These are phyloP conservation scores for Citrus unshiu DNA, from an alignment of 345 rosid genomes.

Conservation along the genomic window DNA sequence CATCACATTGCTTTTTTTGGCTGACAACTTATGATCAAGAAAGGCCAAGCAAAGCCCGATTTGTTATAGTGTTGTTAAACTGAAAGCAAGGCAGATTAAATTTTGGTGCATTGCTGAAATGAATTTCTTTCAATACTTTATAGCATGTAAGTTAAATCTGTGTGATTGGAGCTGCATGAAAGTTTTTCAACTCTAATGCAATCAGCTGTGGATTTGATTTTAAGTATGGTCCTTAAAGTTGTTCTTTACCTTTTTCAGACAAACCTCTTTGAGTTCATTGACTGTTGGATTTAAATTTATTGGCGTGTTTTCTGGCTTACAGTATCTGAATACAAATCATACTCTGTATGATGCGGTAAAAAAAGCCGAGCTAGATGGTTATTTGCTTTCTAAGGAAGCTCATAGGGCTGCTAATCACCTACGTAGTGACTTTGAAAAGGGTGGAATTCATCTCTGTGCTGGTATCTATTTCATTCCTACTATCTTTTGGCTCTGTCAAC, in stretches of 20 bases:
- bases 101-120: not conserved
- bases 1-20: not conserved
- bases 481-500: conserved; percentile 5
- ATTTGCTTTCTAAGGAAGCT: conserved; percentile 72
- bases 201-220: not conserved
- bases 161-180: not conserved
- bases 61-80: not conserved
- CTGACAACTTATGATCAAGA: not conserved
- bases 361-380: conserved; percentile 69
- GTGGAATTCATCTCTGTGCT: conserved; percentile 84
- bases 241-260: not conserved
- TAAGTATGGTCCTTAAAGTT: not conserved
- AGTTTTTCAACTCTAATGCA: not conserved
- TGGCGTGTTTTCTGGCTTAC: conserved; percentile 16
- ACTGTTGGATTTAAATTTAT: conserved; percentile 3
- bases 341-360: conserved; percentile 76
- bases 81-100: not conserved
- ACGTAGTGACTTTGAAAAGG: conserved; percentile 80
- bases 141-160: not conserved
- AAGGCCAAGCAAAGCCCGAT: not conserved
- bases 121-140: not conserved
- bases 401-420: conserved; percentile 72
- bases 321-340: conserved; percentile 85
- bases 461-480: conserved; percentile 37
- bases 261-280: not conserved